Evolutionary conservation across 192 early-diverging fungal species (phyloP).

Genomic region (Obelidium mucronatum): DNA sequence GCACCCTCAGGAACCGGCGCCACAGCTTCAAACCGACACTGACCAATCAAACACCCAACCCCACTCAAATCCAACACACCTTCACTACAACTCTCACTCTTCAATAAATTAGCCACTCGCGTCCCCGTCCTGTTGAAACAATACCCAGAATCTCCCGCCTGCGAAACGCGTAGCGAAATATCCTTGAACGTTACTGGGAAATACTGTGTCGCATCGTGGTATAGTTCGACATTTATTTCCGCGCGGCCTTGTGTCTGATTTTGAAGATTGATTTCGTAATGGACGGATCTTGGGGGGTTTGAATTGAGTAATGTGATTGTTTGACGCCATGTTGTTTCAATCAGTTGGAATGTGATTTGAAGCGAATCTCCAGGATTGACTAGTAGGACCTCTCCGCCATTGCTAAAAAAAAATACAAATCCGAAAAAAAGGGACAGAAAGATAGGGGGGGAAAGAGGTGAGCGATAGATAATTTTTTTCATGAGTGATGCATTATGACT

Average conservation of each 20-base stretch:
- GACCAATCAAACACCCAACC: neutral
- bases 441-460: neutral
- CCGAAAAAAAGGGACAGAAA: neutral
- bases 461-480: neutral
- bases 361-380: constrained; percentile 14
- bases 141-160: neutral
- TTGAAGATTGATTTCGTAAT: constrained; percentile 3
- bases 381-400: neutral
- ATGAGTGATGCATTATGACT: too few species aligned
- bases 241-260: constrained; percentile 27
- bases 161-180: neutral
- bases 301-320: neutral
- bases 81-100: constrained; percentile 1
- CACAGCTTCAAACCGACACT: neutral
- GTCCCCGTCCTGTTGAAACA: neutral
- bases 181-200: neutral
- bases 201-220: neutral
- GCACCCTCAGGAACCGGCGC: neutral
- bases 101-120: neutral
- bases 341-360: neutral
- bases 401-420: constrained; percentile 11
- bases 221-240: constrained; percentile 21
- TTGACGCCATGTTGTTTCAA: neutral
- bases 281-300: neutral
- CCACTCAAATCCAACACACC: neutral